phyloP scores from a whole-genome alignment of 495 filamentous ascomycete species.

The Podospora tetraspora region DNA sequence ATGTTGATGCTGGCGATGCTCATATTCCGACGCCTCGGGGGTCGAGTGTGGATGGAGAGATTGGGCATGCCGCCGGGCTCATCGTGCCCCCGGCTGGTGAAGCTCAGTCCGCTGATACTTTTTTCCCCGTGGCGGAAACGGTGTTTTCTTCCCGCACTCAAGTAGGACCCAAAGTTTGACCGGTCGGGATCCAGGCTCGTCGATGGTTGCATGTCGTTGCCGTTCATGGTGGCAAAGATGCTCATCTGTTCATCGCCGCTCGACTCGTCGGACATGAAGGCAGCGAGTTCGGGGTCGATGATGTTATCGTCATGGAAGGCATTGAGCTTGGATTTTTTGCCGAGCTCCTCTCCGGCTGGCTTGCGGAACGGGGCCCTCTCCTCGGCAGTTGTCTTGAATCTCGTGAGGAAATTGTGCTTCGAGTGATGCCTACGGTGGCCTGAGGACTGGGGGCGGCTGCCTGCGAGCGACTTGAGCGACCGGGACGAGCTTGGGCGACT shows the following conservation, averaged over 20 bases:
- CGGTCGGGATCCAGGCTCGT: conserved; percentile 43
- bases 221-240: conserved; percentile 67
- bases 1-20: conserved; percentile 65
- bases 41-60: conserved; percentile 53
- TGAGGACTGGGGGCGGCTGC: conserved; percentile 63
- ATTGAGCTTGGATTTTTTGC: conserved; percentile 61
- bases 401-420: conserved; percentile 70
- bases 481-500: conserved; percentile 83
- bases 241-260: conserved; percentile 89
- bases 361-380: conserved; percentile 89
- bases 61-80: conserved; percentile 28
- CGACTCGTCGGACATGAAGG: conserved; percentile 91
- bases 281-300: conserved; percentile 92
- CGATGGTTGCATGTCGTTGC: conserved; percentile 37
- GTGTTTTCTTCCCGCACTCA: conserved; percentile 65
- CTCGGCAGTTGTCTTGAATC: conserved; percentile 46
- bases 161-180: conserved; percentile 45
- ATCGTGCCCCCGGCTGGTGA: conserved; percentile 50
- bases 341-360: conserved; percentile 57
- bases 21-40: conserved; percentile 64
- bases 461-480: conserved; percentile 75
- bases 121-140: conserved; percentile 69
- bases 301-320: conserved; percentile 97
- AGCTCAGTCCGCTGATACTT: conserved; percentile 56
- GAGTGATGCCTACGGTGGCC: conserved; percentile 81